Conservation (phyloP, 2,329 filamentous ascomycete genomes). For the Venturia carpophila region DNA sequence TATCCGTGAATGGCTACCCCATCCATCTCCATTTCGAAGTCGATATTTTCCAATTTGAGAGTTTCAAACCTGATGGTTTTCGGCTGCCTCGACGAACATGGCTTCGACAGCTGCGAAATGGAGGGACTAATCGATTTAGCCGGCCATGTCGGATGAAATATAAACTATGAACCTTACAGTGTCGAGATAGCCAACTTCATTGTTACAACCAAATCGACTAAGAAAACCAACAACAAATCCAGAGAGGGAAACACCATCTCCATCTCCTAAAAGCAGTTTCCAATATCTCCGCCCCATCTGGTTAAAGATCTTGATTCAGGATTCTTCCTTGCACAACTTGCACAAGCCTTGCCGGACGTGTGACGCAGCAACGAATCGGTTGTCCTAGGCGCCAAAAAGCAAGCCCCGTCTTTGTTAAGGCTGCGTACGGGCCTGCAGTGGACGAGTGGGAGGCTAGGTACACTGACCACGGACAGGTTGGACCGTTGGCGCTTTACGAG, state of each 20-base stretch:
- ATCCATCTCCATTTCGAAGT: no score
- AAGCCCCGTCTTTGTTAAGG: conserved; percentile 1
- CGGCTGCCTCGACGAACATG: not conserved
- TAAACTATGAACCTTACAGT: not conserved
- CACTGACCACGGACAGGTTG: not conserved
- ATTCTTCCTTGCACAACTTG: conserved; percentile 7
- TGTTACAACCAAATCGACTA: not conserved
- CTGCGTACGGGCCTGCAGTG: not conserved
- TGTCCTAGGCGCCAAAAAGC: not conserved
- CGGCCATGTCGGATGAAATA: no score
- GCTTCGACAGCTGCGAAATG: no score
- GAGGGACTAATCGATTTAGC: no score
- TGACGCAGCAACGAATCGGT: conserved; percentile 3
- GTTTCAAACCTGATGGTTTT: not conserved
- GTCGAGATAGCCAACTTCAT: not conserved
- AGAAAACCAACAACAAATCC: not conserved
- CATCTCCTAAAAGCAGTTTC: not conserved
- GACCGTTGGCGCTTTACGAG: not conserved
- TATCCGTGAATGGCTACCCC: no score
- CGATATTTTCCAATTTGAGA: no score
- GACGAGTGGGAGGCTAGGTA: conserved; percentile 6
- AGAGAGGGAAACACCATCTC: not conserved
- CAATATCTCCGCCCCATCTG: not conserved
- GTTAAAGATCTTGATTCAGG: not conserved
- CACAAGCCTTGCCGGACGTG: not conserved